These are phyloP conservation scores for Trifolium subterraneum DNA, from an alignment of 306 rosid genomes.

Conservation along the genomic window DNA sequence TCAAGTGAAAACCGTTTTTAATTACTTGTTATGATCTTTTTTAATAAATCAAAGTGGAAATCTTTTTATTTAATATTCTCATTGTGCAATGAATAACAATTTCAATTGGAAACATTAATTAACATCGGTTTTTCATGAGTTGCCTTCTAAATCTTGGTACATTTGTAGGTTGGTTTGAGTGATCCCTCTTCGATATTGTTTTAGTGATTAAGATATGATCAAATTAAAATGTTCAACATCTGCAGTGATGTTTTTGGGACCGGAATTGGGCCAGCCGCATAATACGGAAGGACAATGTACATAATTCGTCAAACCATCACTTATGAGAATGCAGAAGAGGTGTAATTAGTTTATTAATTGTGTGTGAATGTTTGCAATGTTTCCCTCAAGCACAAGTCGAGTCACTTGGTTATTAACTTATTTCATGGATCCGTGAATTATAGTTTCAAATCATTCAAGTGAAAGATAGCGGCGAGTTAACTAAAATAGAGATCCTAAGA, in stretches of 20 bases:
- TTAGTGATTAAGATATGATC: slow-evolving; percentile 44
- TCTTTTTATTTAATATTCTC: too few species aligned
- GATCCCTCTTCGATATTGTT: slow-evolving; percentile 66
- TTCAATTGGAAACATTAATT: slow-evolving; percentile 28
- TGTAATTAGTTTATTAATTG: slow-evolving; percentile 58
- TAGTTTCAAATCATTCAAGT: slow-evolving; percentile 47
- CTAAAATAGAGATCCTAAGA: slow-evolving; percentile 77
- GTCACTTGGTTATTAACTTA: neutral
- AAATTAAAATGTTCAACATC: slow-evolving; percentile 41
- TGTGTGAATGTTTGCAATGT: slow-evolving; percentile 9
- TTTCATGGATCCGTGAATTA: neutral
- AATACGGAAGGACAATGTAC: slow-evolving; percentile 94
- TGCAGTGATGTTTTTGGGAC: slow-evolving; percentile 91
- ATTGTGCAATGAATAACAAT: neutral
- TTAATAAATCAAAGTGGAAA: slow-evolving; percentile 8
- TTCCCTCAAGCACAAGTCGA: slow-evolving; percentile 5
- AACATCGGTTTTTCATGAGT: slow-evolving; percentile 41
- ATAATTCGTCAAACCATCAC: slow-evolving; percentile 81
- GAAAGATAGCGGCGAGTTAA: slow-evolving; percentile 65
- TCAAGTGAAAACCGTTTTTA: slow-evolving; percentile 12
- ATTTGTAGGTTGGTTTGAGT: slow-evolving; percentile 98
- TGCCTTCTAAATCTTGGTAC: slow-evolving; percentile 97
- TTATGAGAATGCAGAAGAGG: slow-evolving; percentile 83
- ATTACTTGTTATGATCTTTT: slow-evolving; percentile 25
- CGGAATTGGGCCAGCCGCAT: slow-evolving; percentile 91